phyloP scores from a whole-genome alignment of 2,329 filamentous ascomycete species.

The Dothideomycetes sp. region DNA sequence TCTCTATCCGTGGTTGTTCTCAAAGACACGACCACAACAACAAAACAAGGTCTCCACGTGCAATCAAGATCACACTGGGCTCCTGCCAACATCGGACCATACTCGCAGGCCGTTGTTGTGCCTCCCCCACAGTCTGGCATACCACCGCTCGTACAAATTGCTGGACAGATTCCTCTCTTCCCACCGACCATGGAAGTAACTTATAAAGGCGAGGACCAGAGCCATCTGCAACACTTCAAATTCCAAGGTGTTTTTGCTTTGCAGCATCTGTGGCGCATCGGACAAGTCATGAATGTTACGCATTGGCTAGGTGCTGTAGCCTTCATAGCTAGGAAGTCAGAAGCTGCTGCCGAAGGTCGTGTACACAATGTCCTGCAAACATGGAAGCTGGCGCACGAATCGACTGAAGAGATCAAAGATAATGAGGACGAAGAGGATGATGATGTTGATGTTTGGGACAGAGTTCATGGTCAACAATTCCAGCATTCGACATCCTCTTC shows the following conservation, averaged over 20 bases:
- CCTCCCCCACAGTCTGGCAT: conserved; percentile 19
- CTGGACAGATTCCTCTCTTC: conserved; percentile 84
- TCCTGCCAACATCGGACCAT: conserved; percentile 92
- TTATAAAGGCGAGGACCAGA: neutral
- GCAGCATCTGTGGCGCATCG: conserved; percentile 85
- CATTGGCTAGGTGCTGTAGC: conserved; percentile 70
- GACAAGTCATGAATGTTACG: conserved; percentile 57
- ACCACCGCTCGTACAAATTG: conserved; percentile 40
- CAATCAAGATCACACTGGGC: conserved; percentile 96
- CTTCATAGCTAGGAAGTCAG: conserved; percentile 49
- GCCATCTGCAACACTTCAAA: conserved; percentile 32
- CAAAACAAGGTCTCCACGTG: conserved; percentile 61
- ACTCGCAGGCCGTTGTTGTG: conserved; percentile 74
- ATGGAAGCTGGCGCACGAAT: conserved; percentile 34
- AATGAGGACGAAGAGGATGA: conserved; percentile 43
- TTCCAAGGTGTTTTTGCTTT: conserved; percentile 61
- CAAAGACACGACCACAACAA: conserved; percentile 14
- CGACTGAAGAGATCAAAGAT: conserved; percentile 29
- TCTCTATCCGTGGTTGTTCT: conserved; percentile 49
- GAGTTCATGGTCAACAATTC: conserved; percentile 40
- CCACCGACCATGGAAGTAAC: conserved; percentile 65
- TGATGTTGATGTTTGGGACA: conserved; percentile 57
- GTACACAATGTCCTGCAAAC: conserved; percentile 22
- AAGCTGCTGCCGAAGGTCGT: conserved; percentile 17
- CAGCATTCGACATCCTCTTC: conserved; percentile 20